A percentile compares a stretch with the other conserved stretches of the same genome.
Conservation (phyloP, 2,329 filamentous ascomycete species). For the Lasiodiplodia gonubiensis region DNA sequence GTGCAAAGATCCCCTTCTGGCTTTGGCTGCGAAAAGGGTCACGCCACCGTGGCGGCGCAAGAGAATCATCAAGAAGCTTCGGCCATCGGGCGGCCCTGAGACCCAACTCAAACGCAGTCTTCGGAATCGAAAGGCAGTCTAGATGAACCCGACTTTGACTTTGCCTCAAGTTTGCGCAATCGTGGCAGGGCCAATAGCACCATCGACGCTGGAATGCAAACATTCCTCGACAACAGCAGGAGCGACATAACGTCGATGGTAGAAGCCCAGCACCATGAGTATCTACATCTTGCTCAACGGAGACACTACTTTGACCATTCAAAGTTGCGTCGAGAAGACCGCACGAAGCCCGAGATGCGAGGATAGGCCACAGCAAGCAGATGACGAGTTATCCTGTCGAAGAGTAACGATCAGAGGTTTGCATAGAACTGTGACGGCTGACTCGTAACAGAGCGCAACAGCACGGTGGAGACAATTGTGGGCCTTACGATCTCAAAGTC, state of each 20-base stretch:
- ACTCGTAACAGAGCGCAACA: neutral
- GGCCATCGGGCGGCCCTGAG: neutral
- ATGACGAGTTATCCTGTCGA: neutral
- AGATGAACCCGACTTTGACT: neutral
- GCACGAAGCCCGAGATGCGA: neutral
- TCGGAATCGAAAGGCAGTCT: neutral
- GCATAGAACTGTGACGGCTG: neutral
- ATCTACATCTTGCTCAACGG: neutral
- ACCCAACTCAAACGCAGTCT: constrained; percentile 6
- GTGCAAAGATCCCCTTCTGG: constrained; percentile 9
- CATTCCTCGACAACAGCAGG: neutral
- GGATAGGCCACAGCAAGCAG: neutral
- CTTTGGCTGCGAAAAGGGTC: constrained; percentile 7
- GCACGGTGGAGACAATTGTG: neutral
- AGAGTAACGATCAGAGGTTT: neutral
- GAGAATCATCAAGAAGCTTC: neutral
- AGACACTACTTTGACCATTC: neutral
- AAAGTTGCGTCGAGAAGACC: neutral
- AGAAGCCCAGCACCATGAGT: neutral
- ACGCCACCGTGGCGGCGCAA: constrained; percentile 16
- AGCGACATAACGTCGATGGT: neutral
- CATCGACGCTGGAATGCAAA: neutral
- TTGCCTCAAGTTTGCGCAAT: neutral
- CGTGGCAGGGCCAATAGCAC: neutral
- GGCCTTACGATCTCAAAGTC: neutral